Base-by-base conservation (phyloP, 208 protist species). In the Crithidia fasciculata region DNA sequence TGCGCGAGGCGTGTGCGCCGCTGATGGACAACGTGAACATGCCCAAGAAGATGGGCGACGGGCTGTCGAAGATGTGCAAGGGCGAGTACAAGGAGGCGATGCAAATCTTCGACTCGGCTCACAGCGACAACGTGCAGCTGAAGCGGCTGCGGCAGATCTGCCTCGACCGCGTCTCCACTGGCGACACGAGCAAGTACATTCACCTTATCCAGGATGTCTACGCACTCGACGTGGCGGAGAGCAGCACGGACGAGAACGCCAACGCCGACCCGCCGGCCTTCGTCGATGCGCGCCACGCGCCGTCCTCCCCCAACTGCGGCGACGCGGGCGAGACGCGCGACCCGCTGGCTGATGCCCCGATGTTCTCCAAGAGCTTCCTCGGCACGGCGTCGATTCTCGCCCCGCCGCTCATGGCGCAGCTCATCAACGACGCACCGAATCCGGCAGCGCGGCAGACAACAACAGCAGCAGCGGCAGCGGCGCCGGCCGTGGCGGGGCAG, bases 51-150 rank as follows among this genome's bases (percentile, higher is more conserved):
- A 85, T 87, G 70, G 76, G 78, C 36, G 79, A 85, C 57, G 88
- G 80, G 19, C 84, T 93, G 57, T 82, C 83, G 9, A 77, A 78
- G 16, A 90, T 89, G 85, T 80, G 85, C 72, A 77, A 78, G 59
- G 88, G 83, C 19, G 73, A 82, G 47, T 93, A 93, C 75, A 61
- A 64, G 53, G 56, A 72, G 70, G 68, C 76, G 45, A 59, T 80
- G 39, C 65, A 64, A 62, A 74, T 74, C 44, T 80, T 86, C 41
- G 73, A 73, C 56, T 76, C 65, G 9, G 71, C 59, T 40, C 66
- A 72, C 57, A 76, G 69, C 69, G 76, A 75, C 55, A 81, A 86
- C 54, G 69, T 68, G 61, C 86, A 88, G 56, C 70, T 76, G 43
- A 81, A 80, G 65, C 83, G 83, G 12, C 57, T 91, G 47, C 75